Base-by-base conservation (phyloP, 371 early-diverging fungal species). In the Amoeboaphelidium occidentale region DNA sequence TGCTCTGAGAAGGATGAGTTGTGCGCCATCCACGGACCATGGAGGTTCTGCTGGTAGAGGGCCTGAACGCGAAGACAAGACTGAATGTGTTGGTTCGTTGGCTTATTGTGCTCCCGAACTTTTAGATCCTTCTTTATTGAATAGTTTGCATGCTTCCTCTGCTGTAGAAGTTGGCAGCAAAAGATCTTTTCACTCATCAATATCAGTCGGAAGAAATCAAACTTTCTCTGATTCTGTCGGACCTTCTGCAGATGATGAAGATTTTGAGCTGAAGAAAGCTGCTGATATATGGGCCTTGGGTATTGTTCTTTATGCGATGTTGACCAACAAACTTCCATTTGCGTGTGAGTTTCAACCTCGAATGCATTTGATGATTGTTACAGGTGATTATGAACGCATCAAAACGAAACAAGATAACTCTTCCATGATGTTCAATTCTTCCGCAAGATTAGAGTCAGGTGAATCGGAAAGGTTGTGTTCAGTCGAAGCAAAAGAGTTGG, bases 241-340 rank as follows among this genome's bases (percentile, higher is more conserved):
- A 44, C 22, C 23, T 44, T 22, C 44, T 20, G 20, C 23, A 10
- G 22, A 22, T 44, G 44, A 23, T 6, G 23, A 17, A 4, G 10
- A 6, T 4, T 44, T 22, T 44, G n/a, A 39, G 12, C 6, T 13
- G 23, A 6, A 20, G 14, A 17, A 44, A 44, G n/a, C 22, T 13
- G 4, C n/a, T 20, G 52, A 88, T 55, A 66, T 91, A 21, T 88
- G 89, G 89, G 68, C 82, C 0, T 60, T 86, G 6, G 89, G 83
- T 0, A 74, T 82, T 12, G 66, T 84, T 0, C 54, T 85, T 14
- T 86, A 70, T 57, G 75, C 79, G 2, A 55, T 84, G 45, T 54
- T 81, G 17, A 66, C 73, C 0, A 83, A 83, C 10, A 52, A 56
- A 23, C 63, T 85, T 22, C 86, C 89, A 1, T 85, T 84, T 58